Evolutionary conservation across 441 rosid genomes (phyloP).

Genomic region (Aleurites moluccanus): DNA sequence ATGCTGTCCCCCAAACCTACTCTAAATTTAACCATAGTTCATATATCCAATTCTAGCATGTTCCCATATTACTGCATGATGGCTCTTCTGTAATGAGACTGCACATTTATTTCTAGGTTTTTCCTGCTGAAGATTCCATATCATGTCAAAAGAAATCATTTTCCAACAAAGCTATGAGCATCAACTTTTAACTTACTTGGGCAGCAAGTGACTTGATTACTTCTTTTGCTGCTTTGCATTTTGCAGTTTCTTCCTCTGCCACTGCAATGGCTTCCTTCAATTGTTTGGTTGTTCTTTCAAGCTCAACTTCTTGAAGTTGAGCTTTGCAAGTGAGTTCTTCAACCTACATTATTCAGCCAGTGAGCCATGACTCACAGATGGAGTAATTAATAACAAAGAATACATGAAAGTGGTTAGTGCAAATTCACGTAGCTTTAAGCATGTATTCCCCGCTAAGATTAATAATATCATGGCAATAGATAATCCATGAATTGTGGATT

Average conservation of each 20-base stretch:
- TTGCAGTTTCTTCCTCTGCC: slow-evolving; percentile 81
- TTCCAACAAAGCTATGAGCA: neutral
- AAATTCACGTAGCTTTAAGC: neutral
- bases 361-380: slow-evolving; percentile 15
- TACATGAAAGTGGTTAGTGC: neutral
- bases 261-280: slow-evolving; percentile 82
- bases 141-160: neutral
- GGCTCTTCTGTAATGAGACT: neutral
- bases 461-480: neutral
- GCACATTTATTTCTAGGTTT: neutral
- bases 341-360: slow-evolving; percentile 51
- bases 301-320: slow-evolving; percentile 83
- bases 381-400: neutral
- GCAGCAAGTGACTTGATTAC: slow-evolving; percentile 96
- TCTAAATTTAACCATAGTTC: neutral
- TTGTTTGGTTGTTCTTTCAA: slow-evolving; percentile 85
- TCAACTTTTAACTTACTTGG: slow-evolving; percentile 56
- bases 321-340: slow-evolving; percentile 81
- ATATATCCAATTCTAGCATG: neutral
- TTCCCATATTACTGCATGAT: neutral
- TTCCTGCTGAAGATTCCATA: neutral
- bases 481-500: neutral
- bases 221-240: slow-evolving; percentile 98
- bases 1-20: neutral
- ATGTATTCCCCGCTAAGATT: neutral